These are phyloP conservation scores for Cutaneotrichosporon cyanovorans DNA, from an alignment of 1,284 basidiomycete species.

Conservation along the genomic window DNA sequence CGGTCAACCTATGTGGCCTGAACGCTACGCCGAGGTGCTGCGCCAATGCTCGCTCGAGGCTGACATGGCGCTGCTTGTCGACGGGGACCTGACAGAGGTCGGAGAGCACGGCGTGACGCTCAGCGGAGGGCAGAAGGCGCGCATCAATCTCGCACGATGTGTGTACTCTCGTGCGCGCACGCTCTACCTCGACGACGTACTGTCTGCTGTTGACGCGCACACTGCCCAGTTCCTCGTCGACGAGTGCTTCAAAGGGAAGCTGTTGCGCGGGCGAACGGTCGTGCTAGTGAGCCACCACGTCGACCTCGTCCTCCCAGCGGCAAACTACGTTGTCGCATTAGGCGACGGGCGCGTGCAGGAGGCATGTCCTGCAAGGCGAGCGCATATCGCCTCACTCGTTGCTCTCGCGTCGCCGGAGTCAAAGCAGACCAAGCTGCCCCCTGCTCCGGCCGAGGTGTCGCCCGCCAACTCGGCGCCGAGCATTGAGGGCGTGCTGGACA, in stretches of 20 bases:
- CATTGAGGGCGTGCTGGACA: background rate
- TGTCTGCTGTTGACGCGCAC: slow-evolving; percentile 45
- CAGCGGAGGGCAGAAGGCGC: slow-evolving; percentile 54
- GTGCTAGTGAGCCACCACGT: slow-evolving; percentile 70
- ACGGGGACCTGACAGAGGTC: slow-evolving; percentile 59
- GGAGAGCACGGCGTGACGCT: slow-evolving; percentile 71
- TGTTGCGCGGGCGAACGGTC: slow-evolving; percentile 58
- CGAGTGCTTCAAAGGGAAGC: slow-evolving; percentile 46
- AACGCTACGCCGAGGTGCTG: slow-evolving; percentile 39
- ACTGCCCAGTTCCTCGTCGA: slow-evolving; percentile 39
- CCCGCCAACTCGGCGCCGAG: background rate
- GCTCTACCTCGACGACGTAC: slow-evolving; percentile 48
- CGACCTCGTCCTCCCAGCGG: slow-evolving; percentile 45
- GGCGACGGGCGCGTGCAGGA: slow-evolving; percentile 42
- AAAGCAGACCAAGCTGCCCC: slow-evolving; percentile 2
- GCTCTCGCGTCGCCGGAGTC: slow-evolving; percentile 8
- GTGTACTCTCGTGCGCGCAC: slow-evolving; percentile 69
- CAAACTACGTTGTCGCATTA: slow-evolving; percentile 53
- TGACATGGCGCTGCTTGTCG: slow-evolving; percentile 38
- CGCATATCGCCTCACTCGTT: slow-evolving; percentile 8
- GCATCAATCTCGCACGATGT: slow-evolving; percentile 70
- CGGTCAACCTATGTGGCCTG: slow-evolving; percentile 42
- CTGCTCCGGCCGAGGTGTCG: background rate
- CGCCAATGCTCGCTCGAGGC: slow-evolving; percentile 33
- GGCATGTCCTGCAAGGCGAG: slow-evolving; percentile 24